Conservation (phyloP, 2,329 filamentous ascomycete genomes). For the Aspergillus ochraceoroseus region DNA sequence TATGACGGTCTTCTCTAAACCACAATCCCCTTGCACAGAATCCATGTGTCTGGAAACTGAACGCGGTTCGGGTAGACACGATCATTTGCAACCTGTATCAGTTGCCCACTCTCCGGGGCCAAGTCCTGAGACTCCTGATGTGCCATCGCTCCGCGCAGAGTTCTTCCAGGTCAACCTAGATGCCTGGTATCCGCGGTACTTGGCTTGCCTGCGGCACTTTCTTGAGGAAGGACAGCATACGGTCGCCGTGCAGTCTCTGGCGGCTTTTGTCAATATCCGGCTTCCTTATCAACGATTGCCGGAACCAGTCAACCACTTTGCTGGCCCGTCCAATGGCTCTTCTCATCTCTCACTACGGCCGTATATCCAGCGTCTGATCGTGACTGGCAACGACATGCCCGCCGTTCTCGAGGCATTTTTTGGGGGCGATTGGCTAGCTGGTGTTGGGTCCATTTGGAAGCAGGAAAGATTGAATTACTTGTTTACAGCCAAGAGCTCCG, state of each 20-base stretch:
- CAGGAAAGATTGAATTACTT: conserved; percentile 88
- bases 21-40: conserved; percentile 19
- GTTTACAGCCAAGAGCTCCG: conserved; percentile 87
- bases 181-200: conserved; percentile 85
- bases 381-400: conserved; percentile 86
- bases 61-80: conserved; percentile 25
- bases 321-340: conserved; percentile 30
- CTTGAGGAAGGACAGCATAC: conserved; percentile 81
- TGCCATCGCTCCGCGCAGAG: conserved; percentile 18
- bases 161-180: conserved; percentile 59
- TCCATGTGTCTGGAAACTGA: conserved; percentile 29
- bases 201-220: conserved; percentile 82
- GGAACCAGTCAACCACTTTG: conserved; percentile 40
- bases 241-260: conserved; percentile 73
- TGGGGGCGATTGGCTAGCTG: conserved; percentile 75
- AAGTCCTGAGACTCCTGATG: conserved; percentile 11
- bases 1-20: conserved; percentile 13
- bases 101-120: conserved; percentile 4
- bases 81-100: conserved; percentile 11
- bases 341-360: conserved; percentile 64
- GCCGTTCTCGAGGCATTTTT: conserved; percentile 85
- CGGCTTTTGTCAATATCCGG: conserved; percentile 85
- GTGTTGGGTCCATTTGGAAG: conserved; percentile 76
- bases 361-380: conserved; percentile 84
- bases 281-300: conserved; percentile 70